Evolutionary conservation across 495 filamentous ascomycete species (phyloP).

Genomic region (Aspergillus nidulans): DNA sequence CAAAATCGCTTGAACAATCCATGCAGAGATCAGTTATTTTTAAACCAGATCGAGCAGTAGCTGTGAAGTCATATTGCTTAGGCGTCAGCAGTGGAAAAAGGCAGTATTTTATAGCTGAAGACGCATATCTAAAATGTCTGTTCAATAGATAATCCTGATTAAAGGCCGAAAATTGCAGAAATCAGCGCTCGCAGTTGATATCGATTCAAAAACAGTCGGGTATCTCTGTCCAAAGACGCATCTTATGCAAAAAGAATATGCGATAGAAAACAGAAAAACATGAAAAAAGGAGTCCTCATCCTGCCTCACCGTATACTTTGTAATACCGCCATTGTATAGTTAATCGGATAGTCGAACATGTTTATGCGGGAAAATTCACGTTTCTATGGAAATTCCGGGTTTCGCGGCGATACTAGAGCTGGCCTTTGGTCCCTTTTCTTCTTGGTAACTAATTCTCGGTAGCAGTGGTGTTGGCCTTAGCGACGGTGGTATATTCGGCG

Average conservation of each 20-base stretch:
- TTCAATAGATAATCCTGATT: too few relatives aligned
- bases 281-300: too few relatives aligned
- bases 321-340: too few relatives aligned
- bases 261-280: not conserved
- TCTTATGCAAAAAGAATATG: not conserved
- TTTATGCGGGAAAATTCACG: too few relatives aligned
- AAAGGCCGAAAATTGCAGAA: not conserved
- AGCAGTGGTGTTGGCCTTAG: conserved; percentile 11
- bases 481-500: conserved; percentile 15
- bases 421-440: not conserved
- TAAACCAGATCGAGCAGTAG: too few relatives aligned
- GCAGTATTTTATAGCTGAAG: too few relatives aligned
- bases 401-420: not conserved
- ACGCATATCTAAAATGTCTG: too few relatives aligned
- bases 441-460: conserved; percentile 3
- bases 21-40: not conserved
- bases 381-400: too few relatives aligned
- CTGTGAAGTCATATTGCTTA: too few relatives aligned
- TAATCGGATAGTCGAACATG: too few relatives aligned
- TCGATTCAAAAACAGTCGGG: not conserved
- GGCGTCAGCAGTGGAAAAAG: too few relatives aligned
- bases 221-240: not conserved
- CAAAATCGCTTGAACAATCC: not conserved
- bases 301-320: too few relatives aligned
- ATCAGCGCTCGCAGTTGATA: not conserved